Evolutionary conservation across 768 basidiomycete genomes (phyloP).

Genomic region (Cytidiella melzeri): DNA sequence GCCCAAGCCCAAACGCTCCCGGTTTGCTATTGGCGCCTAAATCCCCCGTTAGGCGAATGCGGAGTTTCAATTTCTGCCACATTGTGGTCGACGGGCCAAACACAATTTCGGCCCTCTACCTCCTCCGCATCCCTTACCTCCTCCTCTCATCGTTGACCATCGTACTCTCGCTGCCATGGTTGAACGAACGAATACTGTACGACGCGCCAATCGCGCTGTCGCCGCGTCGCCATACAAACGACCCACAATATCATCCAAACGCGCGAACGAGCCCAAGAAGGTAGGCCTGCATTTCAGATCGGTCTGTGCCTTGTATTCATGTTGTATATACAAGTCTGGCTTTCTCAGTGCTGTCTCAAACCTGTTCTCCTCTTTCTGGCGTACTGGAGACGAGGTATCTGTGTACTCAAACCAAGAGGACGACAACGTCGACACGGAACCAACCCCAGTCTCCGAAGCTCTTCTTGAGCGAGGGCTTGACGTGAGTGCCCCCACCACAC

Average conservation of each 20-base stretch:
- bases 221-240: conserved; percentile 3
- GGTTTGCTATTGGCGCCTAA: conserved; percentile 2
- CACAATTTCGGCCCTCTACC: conserved; percentile 1
- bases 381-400: background rate
- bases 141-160: background rate
- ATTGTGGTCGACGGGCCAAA: background rate
- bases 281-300: background rate
- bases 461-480: conserved; percentile 1
- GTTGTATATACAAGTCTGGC: background rate
- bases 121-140: no score
- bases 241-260: background rate
- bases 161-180: conserved; percentile 1
- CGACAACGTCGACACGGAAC: background rate
- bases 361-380: background rate
- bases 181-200: background rate
- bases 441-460: conserved; percentile 2
- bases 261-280: conserved; percentile 2
- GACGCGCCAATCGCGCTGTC: background rate
- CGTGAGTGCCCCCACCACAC: no score
- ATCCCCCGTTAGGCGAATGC: background rate
- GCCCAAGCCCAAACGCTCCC: conserved; percentile 10
- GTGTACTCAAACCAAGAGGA: background rate
- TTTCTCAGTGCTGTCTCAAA: background rate
- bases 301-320: background rate
- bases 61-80: background rate